Percentiles rank a stretch among this genome's conserved stretches.
These are phyloP conservation scores for Candida endomychidarum DNA, from an alignment of 805 yeast genomes.

Conservation along the genomic window DNA sequence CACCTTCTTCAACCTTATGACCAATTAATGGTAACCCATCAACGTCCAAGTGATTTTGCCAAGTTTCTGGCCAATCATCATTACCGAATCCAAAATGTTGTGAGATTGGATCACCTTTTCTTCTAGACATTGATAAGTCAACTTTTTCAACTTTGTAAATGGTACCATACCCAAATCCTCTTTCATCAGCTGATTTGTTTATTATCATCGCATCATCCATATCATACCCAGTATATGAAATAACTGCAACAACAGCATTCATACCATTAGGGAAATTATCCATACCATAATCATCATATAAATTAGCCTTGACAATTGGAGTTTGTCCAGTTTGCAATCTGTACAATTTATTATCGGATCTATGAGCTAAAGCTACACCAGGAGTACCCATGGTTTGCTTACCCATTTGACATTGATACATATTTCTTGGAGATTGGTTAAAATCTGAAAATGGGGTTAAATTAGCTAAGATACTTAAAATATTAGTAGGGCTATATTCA, in stretches of 20 bases:
- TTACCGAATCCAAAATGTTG: slow-evolving; percentile 93
- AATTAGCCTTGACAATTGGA: slow-evolving; percentile 90
- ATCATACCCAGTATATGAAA: slow-evolving; percentile 98
- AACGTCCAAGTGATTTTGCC: slow-evolving; percentile 84
- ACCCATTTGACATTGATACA: slow-evolving; percentile 99
- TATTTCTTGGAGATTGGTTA: slow-evolving; percentile 98
- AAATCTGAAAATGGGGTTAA: slow-evolving; percentile 97
- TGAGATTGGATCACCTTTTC: slow-evolving; percentile 91
- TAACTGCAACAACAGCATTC: slow-evolving; percentile 98
- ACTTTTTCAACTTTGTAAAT: slow-evolving; percentile 93
- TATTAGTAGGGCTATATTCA: slow-evolving; percentile 92
- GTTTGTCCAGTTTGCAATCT: slow-evolving; percentile 94
- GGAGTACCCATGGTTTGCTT: slow-evolving; percentile 99
- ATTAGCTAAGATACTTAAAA: slow-evolving; percentile 91
- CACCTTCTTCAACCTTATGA: slow-evolving; percentile 86
- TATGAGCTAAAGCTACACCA: slow-evolving; percentile 88
- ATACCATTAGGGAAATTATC: slow-evolving; percentile 98
- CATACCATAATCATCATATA: slow-evolving; percentile 95
- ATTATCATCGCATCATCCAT: slow-evolving; percentile 99
- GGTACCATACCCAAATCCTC: slow-evolving; percentile 97
- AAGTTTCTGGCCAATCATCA: slow-evolving; percentile 88
- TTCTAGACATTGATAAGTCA: slow-evolving; percentile 72
- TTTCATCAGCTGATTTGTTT: slow-evolving; percentile 94
- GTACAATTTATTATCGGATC: slow-evolving; percentile 94
- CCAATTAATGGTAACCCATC: slow-evolving; percentile 95